A percentile compares a stretch with the other conserved stretches of the same genome.
Conservation (phyloP, 2,329 filamentous ascomycete species). For the Neopestalotiopsis sp. region DNA sequence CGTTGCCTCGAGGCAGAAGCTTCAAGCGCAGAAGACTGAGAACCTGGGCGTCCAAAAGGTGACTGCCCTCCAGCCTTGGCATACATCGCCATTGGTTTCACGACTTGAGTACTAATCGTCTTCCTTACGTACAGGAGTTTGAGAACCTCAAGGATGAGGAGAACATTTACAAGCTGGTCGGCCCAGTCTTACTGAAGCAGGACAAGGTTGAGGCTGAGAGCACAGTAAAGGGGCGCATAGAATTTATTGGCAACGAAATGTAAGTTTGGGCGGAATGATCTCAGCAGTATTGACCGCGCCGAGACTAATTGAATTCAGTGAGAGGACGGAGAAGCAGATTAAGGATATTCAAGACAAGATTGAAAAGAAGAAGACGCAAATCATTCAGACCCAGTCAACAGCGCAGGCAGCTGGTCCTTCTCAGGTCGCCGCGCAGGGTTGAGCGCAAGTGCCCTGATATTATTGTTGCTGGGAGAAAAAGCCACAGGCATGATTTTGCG, state of each 20-base stretch:
- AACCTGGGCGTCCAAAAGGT: conserved; percentile 88
- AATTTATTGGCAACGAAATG: conserved; percentile 96
- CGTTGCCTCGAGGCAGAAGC: conserved; percentile 82
- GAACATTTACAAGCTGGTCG: conserved; percentile 94
- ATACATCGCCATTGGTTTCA: neutral
- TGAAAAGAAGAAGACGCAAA: conserved; percentile 64
- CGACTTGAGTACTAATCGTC: neutral
- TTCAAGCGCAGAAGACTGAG: conserved; percentile 93
- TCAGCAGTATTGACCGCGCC: conserved; percentile 1
- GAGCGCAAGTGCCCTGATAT: conserved; percentile 1
- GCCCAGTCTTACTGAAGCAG: conserved; percentile 92
- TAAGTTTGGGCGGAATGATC: conserved; percentile 46
- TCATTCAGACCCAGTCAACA: conserved; percentile 59
- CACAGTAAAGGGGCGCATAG: conserved; percentile 87
- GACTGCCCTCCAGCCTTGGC: neutral
- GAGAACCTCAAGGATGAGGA: conserved; percentile 77
- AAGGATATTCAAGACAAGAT: conserved; percentile 60
- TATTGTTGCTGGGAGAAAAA: neutral
- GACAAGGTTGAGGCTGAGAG: conserved; percentile 88
- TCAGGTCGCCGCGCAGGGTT: conserved; percentile 34
- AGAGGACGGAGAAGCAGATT: conserved; percentile 52
- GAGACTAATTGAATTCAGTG: conserved; percentile 22
- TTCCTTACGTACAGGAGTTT: conserved; percentile 69
- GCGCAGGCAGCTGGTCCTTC: conserved; percentile 48
- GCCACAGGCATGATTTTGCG: neutral